Evolutionary conservation across 768 basidiomycete species (phyloP).

Genomic region (Nevesoporus exiguus): DNA sequence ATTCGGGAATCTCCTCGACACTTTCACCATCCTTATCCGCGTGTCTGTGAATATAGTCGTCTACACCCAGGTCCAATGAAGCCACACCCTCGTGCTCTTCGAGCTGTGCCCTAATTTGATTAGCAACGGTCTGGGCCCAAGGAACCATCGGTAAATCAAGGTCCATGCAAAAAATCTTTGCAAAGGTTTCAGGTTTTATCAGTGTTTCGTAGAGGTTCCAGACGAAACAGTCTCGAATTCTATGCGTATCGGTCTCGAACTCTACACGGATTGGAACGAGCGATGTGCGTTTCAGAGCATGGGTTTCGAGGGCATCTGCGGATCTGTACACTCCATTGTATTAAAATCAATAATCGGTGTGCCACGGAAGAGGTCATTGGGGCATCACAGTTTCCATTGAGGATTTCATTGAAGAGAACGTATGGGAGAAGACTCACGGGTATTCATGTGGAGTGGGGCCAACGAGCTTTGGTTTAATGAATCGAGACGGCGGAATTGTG

Average conservation of each 20-base stretch:
- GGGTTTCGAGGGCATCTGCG: conserved; percentile 57
- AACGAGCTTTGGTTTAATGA: conserved; percentile 61
- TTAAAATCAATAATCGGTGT: conserved; percentile 16
- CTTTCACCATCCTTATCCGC: conserved; percentile 37
- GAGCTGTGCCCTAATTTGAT: conserved; percentile 85
- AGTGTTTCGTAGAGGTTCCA: conserved; percentile 93
- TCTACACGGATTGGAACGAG: conserved; percentile 95
- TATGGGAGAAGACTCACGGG: conserved; percentile 51
- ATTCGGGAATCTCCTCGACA: conserved; percentile 67
- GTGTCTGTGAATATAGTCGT: conserved; percentile 18
- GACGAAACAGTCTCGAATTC: conserved; percentile 91
- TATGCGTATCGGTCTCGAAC: conserved; percentile 86
- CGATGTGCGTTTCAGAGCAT: conserved; percentile 50
- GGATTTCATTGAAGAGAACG: conserved; percentile 3
- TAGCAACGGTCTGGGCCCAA: conserved; percentile 77
- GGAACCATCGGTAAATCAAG: conserved; percentile 66
- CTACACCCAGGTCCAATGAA: conserved; percentile 64
- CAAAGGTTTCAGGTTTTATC: conserved; percentile 83
- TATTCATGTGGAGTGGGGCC: conserved; percentile 66
- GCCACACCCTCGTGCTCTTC: conserved; percentile 87
- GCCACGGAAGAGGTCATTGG: conserved; percentile 17
- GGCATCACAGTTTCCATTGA: conserved; percentile 3
- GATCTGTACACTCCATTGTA: conserved; percentile 42
- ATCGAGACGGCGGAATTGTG: conserved; percentile 73
- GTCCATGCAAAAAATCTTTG: conserved; percentile 83